phyloP scores from a whole-genome alignment of 345 rosid genomes.

The Nephelium lappaceum region DNA sequence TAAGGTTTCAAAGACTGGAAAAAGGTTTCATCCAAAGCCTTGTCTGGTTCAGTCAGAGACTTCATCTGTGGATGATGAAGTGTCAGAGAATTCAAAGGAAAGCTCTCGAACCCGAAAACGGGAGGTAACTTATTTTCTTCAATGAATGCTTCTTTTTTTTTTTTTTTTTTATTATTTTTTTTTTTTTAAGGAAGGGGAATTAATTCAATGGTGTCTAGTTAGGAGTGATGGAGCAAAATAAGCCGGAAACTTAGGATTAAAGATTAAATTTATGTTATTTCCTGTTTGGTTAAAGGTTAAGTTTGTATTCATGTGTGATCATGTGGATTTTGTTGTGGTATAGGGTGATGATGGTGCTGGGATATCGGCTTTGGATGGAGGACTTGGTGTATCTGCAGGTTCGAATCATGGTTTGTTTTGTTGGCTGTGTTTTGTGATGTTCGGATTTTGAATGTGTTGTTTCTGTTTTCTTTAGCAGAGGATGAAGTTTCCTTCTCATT shows the following conservation, averaged over 20 bases:
- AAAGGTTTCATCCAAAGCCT: slow-evolving; percentile 59
- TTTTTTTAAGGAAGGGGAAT: background rate
- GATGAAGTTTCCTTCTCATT: slow-evolving; percentile 76
- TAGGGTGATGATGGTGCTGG: slow-evolving; percentile 50
- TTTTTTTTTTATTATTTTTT: too few relatives aligned
- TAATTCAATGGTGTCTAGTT: background rate
- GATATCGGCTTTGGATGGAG: slow-evolving; percentile 36
- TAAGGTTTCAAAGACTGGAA: slow-evolving; percentile 67
- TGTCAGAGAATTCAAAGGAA: slow-evolving; percentile 40
- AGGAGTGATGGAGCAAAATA: background rate
- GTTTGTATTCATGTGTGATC: background rate
- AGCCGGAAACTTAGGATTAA: background rate
- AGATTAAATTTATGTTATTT: background rate
- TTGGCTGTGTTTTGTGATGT: slow-evolving; percentile 17
- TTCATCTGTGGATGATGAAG: slow-evolving; percentile 40
- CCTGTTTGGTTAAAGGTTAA: background rate
- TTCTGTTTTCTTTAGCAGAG: slow-evolving; percentile 46
- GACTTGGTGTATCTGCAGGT: slow-evolving; percentile 39
- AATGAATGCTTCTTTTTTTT: background rate
- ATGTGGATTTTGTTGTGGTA: slow-evolving; percentile 29
- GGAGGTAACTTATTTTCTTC: slow-evolving; percentile 40
- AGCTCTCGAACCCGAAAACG: slow-evolving; percentile 33
- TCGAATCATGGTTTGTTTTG: slow-evolving; percentile 17
- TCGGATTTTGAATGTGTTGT: background rate
- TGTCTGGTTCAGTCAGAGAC: slow-evolving; percentile 34